Evolutionary conservation across 2,329 filamentous ascomycete species (phyloP).

Genomic region (Claviceps arundinis): DNA sequence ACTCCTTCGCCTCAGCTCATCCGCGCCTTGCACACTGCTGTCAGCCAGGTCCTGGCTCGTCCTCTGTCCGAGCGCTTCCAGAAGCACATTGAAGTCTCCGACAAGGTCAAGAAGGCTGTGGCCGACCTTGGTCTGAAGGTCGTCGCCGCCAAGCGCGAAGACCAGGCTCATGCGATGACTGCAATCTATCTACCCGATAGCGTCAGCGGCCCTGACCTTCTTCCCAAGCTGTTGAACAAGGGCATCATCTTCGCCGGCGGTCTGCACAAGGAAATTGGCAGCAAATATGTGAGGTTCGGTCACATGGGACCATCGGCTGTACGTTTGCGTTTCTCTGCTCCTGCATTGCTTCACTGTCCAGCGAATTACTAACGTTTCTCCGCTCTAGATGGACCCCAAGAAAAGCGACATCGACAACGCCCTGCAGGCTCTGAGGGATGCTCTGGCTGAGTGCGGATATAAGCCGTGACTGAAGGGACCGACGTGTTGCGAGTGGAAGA

Average conservation of each 20-base stretch:
- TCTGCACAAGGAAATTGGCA: slow-evolving; percentile 87
- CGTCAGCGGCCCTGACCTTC: slow-evolving; percentile 65
- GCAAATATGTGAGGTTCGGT: slow-evolving; percentile 88
- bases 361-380: background rate
- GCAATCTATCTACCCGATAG: slow-evolving; percentile 88
- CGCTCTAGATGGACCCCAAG: slow-evolving; percentile 52
- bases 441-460: slow-evolving; percentile 61
- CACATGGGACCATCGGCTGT: slow-evolving; percentile 94
- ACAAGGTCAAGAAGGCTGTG: slow-evolving; percentile 77
- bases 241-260: slow-evolving; percentile 91
- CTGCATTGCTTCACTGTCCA: background rate
- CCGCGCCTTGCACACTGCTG: slow-evolving; percentile 78
- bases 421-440: slow-evolving; percentile 61
- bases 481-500: background rate
- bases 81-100: slow-evolving; percentile 63
- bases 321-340: slow-evolving; percentile 21
- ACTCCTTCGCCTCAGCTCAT: slow-evolving; percentile 91
- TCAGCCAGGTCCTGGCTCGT: slow-evolving; percentile 71
- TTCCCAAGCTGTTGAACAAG: slow-evolving; percentile 74
- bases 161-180: slow-evolving; percentile 96
- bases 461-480: slow-evolving; percentile 23
- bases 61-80: slow-evolving; percentile 75
- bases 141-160: slow-evolving; percentile 69
- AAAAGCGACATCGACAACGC: slow-evolving; percentile 76
- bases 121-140: slow-evolving; percentile 74